A percentile compares a stretch with the other conserved stretches of the same genome.
Evolutionary conservation across 495 filamentous ascomycete genomes (phyloP).

Genomic region (Tetracladium setigerum): DNA sequence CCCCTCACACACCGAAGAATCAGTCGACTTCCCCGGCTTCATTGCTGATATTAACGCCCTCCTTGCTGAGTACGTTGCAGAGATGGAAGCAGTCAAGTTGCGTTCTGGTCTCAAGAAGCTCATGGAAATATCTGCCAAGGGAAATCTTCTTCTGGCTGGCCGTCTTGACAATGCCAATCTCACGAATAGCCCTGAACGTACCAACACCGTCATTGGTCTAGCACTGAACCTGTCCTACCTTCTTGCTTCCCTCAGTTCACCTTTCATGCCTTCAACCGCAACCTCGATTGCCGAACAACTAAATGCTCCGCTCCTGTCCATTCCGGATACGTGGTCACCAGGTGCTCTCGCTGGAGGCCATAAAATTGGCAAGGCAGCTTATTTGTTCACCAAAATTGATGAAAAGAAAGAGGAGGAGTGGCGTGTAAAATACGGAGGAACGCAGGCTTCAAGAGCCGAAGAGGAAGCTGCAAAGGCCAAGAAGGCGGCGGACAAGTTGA

Average conservation of each 20-base stretch:
- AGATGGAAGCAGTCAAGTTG: constrained; percentile 69
- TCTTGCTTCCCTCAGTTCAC: constrained; percentile 64
- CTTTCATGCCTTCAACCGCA: constrained; percentile 81
- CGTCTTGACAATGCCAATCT: constrained; percentile 76
- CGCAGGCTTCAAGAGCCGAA: constrained; percentile 42
- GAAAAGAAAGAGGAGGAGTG: constrained; percentile 76
- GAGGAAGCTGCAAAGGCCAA: constrained; percentile 64
- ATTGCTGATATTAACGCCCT: constrained; percentile 49
- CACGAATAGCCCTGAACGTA: constrained; percentile 61
- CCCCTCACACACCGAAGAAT: constrained; percentile 44
- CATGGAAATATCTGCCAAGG: constrained; percentile 61
- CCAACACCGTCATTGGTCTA: constrained; percentile 68
- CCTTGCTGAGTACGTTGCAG: constrained; percentile 60
- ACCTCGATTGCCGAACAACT: constrained; percentile 69
- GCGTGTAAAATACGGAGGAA: constrained; percentile 73
- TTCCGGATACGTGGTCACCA: constrained; percentile 65
- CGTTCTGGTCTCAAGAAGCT: constrained; percentile 63
- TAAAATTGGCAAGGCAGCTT: constrained; percentile 70
- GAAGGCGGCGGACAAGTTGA: constrained; percentile 46
- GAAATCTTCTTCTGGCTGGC: constrained; percentile 75
- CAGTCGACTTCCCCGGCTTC: constrained; percentile 31
- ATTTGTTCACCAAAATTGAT: constrained; percentile 80
- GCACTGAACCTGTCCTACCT: constrained; percentile 79
- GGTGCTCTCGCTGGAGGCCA: constrained; percentile 60
- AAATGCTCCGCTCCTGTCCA: constrained; percentile 50